Conservation (phyloP, 1,139 yeast species). For the Yamadazyma kanchanaburiensis region DNA sequence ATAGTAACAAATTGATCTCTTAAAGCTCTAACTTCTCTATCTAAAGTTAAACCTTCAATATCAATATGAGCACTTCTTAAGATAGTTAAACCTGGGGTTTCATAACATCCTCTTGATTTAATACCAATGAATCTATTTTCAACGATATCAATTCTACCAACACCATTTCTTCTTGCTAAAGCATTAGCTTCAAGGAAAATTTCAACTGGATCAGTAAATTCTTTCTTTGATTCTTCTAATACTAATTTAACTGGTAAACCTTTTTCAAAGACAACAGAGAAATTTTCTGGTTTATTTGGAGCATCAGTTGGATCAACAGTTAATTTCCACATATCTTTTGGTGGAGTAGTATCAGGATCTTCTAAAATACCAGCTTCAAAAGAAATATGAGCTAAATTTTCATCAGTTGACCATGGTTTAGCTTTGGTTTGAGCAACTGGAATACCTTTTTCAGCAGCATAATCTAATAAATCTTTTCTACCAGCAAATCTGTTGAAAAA, state of each 20-base stretch:
- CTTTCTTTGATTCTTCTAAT: slow-evolving; percentile 56
- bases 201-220: slow-evolving; percentile 82
- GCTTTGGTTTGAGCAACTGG: slow-evolving; percentile 97
- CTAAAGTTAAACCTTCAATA: slow-evolving; percentile 93
- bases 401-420: slow-evolving; percentile 99
- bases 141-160: slow-evolving; percentile 97
- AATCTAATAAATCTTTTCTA: slow-evolving; percentile 90
- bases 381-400: slow-evolving; percentile 97
- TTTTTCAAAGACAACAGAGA: slow-evolving; percentile 74
- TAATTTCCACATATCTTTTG: slow-evolving; percentile 99
- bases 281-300: slow-evolving; percentile 88
- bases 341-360: slow-evolving; percentile 97
- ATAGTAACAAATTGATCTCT: slow-evolving; percentile 97
- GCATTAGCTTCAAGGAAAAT: slow-evolving; percentile 89
- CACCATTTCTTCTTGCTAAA: slow-evolving; percentile 98
- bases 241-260: slow-evolving; percentile 86
- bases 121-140: slow-evolving; percentile 98
- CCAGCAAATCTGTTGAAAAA: slow-evolving; percentile 97
- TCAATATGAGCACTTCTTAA: slow-evolving; percentile 94
- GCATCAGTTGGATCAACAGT: slow-evolving; percentile 96
- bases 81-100: slow-evolving; percentile 95
- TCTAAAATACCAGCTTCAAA: slow-evolving; percentile 98
- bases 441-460: slow-evolving; percentile 86
- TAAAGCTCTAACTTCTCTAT: slow-evolving; percentile 95
- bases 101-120: slow-evolving; percentile 98